Percentiles rank a stretch among this genome's conserved stretches.
phyloP scores from a whole-genome alignment of 1,139 yeast genomes.

The Taphrina confusa region DNA sequence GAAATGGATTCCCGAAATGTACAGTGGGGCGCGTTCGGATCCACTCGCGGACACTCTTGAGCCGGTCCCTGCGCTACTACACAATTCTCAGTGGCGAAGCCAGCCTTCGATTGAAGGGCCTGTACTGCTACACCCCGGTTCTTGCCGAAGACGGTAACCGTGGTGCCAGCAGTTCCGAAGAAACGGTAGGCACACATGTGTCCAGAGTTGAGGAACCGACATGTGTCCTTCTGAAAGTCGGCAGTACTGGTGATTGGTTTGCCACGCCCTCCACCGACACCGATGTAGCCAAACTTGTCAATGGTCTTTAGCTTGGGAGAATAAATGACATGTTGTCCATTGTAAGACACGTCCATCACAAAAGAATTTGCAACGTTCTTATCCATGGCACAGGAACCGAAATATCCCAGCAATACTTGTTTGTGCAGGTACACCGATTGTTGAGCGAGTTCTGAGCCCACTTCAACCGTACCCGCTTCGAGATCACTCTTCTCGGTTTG shows the following conservation, averaged over 20 bases:
- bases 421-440: no score
- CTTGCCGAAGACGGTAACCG: not conserved
- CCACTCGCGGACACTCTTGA: no score
- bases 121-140: not conserved
- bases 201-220: not conserved
- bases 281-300: not conserved
- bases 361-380: no score
- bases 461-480: no score
- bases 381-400: no score
- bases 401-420: no score
- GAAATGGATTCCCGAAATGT: no score
- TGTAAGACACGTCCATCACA: not conserved
- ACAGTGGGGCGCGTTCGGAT: no score
- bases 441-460: no score
- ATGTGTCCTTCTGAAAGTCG: not conserved
- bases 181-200: not conserved
- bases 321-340: not conserved
- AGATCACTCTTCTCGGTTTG: no score
- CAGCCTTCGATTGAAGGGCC: not conserved
- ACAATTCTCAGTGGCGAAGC: not conserved
- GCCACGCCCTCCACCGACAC: not conserved
- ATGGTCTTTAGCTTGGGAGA: no score
- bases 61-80: no score
- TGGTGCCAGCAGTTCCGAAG: not conserved
- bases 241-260: not conserved